Percentiles rank a stretch among this genome's conserved stretches.
Conservation (phyloP, 805 yeast genomes). For the Kregervanrija pseudodelftensis region DNA sequence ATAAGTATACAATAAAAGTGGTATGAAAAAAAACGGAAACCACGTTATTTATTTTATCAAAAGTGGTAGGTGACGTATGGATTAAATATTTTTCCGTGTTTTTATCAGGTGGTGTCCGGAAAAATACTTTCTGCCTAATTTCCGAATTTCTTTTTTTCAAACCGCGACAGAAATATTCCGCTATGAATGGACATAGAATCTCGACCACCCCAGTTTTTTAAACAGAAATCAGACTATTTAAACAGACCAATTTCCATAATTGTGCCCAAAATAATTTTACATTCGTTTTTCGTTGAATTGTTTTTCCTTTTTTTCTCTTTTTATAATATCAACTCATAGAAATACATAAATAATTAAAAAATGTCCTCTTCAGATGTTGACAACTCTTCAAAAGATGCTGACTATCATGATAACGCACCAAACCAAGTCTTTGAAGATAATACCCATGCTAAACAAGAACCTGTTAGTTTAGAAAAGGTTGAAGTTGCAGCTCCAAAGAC, state of each 20-base stretch:
- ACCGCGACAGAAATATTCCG: neutral
- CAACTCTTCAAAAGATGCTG: neutral
- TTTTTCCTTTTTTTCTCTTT: neutral
- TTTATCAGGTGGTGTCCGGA: no score
- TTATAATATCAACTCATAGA: constrained; percentile 1
- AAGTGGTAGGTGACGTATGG: no score
- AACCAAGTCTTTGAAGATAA: constrained; percentile 20
- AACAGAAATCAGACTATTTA: neutral
- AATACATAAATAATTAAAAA: neutral
- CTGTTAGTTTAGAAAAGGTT: constrained; percentile 10
- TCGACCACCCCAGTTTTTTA: neutral
- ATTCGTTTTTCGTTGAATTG: neutral
- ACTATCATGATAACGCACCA: constrained; percentile 8
- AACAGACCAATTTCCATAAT: neutral
- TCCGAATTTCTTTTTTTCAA: no score
- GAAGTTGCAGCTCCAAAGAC: constrained; percentile 19
- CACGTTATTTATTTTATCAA: no score
- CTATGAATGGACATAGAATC: neutral
- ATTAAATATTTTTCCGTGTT: no score
- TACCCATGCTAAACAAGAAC: constrained; percentile 7
- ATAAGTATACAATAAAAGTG: no score
- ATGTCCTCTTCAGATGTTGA: constrained; percentile 4
- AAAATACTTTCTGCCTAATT: no score
- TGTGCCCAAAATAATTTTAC: neutral
- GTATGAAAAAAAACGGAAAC: no score